Evolutionary conservation across 2,329 filamentous ascomycete species (phyloP), one percentile per base, ranked within the genome.

Genomic region (Alternaria dauci): DNA sequence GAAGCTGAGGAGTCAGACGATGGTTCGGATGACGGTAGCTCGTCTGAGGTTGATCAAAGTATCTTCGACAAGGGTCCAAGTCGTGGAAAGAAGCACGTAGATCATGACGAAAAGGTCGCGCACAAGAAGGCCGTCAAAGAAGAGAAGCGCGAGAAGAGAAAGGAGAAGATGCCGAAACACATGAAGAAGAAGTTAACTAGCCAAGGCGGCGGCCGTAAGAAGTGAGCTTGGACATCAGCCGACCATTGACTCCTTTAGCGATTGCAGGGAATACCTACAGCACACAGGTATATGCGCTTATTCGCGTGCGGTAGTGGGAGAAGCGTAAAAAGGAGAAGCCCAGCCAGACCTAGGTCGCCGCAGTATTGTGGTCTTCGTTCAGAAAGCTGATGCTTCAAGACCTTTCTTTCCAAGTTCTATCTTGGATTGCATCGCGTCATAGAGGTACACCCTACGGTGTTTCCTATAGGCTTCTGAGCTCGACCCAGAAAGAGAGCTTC

Each of bases 91-190:
- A 73, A 91, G 63, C 94, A 96, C 72, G 90, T 95, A 76, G 93
- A 97, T 71, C 97, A 97, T 80, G 93, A 97, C 12, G 88, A 87
- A 60, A 98, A 97, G 79, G 91, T 89, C 68, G 88, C 88, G 67
- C 95, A 97, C 78, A 99, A 99, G 79, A 87, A 88, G 76, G 90
- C 91, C 1, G 91, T 97, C 69, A 99, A 98, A 81, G 94, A 97
- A 73, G 94, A 94, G 73, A 97, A 97, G 82, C 89, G 93, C 36
- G 94, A 97, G 79, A 93, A 96, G 83, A 85, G 95, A 61, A 92
- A 94, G 79, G 91, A 92, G 4, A 99, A 99, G 84, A 96, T 99
- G 81, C 94, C 95, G 0, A 99, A 99, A 81, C 89, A 96, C 76
- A 68, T 97, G 34, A 99, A 99, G 86, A 98, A 97, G 84, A 92